Percentiles rank a stretch among this genome's conserved stretches.
phyloP scores from a whole-genome alignment of 2,329 filamentous ascomycete species.

The Coniochaeta hoffmannii region DNA sequence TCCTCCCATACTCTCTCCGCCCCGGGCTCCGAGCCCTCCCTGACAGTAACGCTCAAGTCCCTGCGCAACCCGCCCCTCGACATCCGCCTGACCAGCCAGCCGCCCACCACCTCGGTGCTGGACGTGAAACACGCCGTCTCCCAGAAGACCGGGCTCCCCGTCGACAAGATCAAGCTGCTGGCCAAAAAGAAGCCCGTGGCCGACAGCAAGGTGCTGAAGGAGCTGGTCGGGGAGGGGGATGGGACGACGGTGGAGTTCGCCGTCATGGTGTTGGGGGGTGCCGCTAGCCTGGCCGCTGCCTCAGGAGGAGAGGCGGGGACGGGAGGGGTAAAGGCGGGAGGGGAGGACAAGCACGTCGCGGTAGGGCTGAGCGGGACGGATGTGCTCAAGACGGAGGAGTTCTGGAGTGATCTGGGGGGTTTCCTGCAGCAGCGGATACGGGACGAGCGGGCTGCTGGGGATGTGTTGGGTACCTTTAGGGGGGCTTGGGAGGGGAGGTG shows the following conservation, averaged over 20 bases:
- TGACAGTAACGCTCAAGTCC: slow-evolving; percentile 62
- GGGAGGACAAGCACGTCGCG: slow-evolving; percentile 27
- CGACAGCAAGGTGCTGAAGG: slow-evolving; percentile 70
- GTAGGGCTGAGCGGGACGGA: slow-evolving; percentile 48
- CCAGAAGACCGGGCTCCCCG: slow-evolving; percentile 51
- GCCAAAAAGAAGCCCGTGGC: slow-evolving; percentile 78
- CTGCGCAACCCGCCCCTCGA: slow-evolving; percentile 58
- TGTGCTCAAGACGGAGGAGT: slow-evolving; percentile 61
- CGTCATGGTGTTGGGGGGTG: slow-evolving; percentile 82
- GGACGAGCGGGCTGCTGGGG: slow-evolving; percentile 58
- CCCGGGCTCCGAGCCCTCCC: slow-evolving; percentile 44
- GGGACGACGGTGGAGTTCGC: slow-evolving; percentile 61
- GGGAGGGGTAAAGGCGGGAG: slow-evolving; percentile 16
- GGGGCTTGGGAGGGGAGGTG: slow-evolving; percentile 55
- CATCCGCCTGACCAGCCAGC: slow-evolving; percentile 44
- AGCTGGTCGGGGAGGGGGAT: slow-evolving; percentile 50
- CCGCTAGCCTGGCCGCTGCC: slow-evolving; percentile 28
- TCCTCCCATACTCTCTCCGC: slow-evolving; percentile 45
- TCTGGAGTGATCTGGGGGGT: slow-evolving; percentile 79
- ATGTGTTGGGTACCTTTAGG: slow-evolving; percentile 61
- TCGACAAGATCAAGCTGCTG: slow-evolving; percentile 80
- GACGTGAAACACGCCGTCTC: slow-evolving; percentile 69
- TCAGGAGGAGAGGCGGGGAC: slow-evolving; percentile 22
- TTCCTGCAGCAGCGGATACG: slow-evolving; percentile 75
- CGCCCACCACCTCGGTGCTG: slow-evolving; percentile 65